Base-by-base conservation (phyloP, 805 yeast genomes). In the Myxozyma sirexii region DNA sequence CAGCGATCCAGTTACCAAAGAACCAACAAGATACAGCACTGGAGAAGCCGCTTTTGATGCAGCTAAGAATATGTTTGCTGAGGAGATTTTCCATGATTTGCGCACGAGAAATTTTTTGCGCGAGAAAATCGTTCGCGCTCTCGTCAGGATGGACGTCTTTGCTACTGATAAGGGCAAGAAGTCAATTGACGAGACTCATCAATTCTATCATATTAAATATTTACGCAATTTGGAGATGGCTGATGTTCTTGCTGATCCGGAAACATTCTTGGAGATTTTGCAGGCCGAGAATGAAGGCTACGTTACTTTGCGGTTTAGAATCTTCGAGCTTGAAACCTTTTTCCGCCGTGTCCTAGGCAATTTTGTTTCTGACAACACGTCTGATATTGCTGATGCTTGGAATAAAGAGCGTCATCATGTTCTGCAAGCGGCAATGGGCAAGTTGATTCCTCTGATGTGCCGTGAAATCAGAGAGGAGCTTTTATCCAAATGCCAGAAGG, bases 121-220 rank as follows among this genome's bases (percentile, higher is more conserved):
- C 83, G 57, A 83, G 88, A 76, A 75, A 78, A 50, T 86, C 85
- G 55, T 65, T 29, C 59, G 82, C 81, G 73, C 77, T 76, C 56
- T 81, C 69, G 88, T 94, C 8, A 79, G 81, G 15, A 81, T 92
- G 27, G 87, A 87, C 71, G 85, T 92, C 10, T 82, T 82, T 15
- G 76, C 91, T 47, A 91, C 98, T 0, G 96, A 91, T 62, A 91
- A 90, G 71, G 96, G 96, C 65, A 81, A 80, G 67, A 78, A 83
- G 35, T 85, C 86, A 66, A 93, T 94, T 60, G 94, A 87, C 66
- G 85, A 82, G 54, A 86, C 85, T 66, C 86, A 92, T 55, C 87
- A 91, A 1, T 92, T 85, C 69, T 90, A 88, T 60, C 96, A 90
- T 70, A 86, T 94, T 76, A 94, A 94, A 71, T 94, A 94, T 74